Percentiles rank a stretch among this genome's conserved stretches.
Evolutionary conservation across 345 rosid genomes (phyloP).

Genomic region (Lenwebbia sp.): DNA sequence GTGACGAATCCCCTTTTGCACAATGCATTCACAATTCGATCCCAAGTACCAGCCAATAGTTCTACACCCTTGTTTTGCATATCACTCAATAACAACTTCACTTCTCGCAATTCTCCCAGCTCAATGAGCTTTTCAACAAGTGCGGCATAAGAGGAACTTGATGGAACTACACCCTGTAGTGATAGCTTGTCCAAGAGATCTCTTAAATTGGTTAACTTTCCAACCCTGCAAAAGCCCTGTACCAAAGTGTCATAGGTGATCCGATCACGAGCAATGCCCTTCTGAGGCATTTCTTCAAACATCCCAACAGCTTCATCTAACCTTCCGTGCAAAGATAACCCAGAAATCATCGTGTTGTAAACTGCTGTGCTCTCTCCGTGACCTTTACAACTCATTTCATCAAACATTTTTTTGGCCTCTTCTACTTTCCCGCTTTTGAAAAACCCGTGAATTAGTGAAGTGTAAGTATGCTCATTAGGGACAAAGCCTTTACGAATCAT

Average conservation of each 20-base stretch:
- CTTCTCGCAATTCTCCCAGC: slow-evolving; percentile 21
- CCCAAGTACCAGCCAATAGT: neutral
- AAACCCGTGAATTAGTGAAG: slow-evolving; percentile 22
- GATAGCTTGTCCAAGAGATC: slow-evolving; percentile 21
- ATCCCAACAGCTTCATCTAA: slow-evolving; percentile 31
- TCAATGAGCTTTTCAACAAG: slow-evolving; percentile 16
- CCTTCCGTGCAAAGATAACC: slow-evolving; percentile 27
- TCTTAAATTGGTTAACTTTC: slow-evolving; percentile 17
- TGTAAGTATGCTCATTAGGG: slow-evolving; percentile 29
- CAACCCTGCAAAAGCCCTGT: slow-evolving; percentile 32
- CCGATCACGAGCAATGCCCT: slow-evolving; percentile 30
- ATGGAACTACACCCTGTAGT: slow-evolving; percentile 24
- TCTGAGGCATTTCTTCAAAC: slow-evolving; percentile 43
- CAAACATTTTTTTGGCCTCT: slow-evolving; percentile 18
- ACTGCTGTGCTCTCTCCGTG: slow-evolving; percentile 25
- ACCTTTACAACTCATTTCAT: slow-evolving; percentile 37
- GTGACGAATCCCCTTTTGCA: slow-evolving; percentile 8
- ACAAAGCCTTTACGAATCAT: slow-evolving; percentile 30
- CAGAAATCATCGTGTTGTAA: slow-evolving; percentile 42
- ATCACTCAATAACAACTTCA: slow-evolving; percentile 14
- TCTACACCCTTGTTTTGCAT: slow-evolving; percentile 2
- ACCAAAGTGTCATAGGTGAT: slow-evolving; percentile 40
- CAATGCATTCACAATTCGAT: neutral
- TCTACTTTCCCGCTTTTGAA: slow-evolving; percentile 14
- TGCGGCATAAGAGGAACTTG: slow-evolving; percentile 10